Conservation (phyloP, 1,284 basidiomycete species). For the Rhodotorula mucilaginosa region DNA sequence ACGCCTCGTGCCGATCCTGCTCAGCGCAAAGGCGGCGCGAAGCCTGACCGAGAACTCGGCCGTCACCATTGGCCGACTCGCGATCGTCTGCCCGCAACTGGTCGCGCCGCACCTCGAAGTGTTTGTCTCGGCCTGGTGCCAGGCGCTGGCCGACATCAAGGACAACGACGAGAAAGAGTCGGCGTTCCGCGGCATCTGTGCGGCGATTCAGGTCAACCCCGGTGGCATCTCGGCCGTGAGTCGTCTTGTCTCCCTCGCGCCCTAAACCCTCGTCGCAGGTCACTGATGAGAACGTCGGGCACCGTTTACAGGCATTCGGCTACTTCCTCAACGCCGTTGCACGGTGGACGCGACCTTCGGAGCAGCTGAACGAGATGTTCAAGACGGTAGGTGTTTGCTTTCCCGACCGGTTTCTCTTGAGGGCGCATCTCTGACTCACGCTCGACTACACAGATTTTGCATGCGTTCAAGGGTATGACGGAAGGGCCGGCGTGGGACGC, state of each 20-base stretch:
- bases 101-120: conserved; percentile 70
- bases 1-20: conserved; percentile 85
- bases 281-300: neutral
- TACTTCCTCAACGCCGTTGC: conserved; percentile 98
- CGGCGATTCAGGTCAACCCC: conserved; percentile 90
- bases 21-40: conserved; percentile 85
- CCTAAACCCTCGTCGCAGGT: neutral
- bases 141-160: conserved; percentile 94
- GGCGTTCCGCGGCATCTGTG: conserved; percentile 97
- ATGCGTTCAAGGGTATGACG: conserved; percentile 80
- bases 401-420: conserved; percentile 18
- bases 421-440: conserved; percentile 21
- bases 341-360: conserved; percentile 83
- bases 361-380: conserved; percentile 88
- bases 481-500: conserved; percentile 68
- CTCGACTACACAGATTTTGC: conserved; percentile 59
- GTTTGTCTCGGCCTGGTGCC: conserved; percentile 78
- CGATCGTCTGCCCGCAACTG: conserved; percentile 80
- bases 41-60: conserved; percentile 97
- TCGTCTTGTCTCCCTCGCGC: conserved; percentile 7
- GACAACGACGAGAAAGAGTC: conserved; percentile 99
- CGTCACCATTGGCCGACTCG: conserved; percentile 96
- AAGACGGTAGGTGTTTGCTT: conserved; percentile 51
- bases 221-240: conserved; percentile 79
- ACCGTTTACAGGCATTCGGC: conserved; percentile 64